Conservation (phyloP, 1,284 basidiomycete genomes). For the Cryptococcus sp. region DNA sequence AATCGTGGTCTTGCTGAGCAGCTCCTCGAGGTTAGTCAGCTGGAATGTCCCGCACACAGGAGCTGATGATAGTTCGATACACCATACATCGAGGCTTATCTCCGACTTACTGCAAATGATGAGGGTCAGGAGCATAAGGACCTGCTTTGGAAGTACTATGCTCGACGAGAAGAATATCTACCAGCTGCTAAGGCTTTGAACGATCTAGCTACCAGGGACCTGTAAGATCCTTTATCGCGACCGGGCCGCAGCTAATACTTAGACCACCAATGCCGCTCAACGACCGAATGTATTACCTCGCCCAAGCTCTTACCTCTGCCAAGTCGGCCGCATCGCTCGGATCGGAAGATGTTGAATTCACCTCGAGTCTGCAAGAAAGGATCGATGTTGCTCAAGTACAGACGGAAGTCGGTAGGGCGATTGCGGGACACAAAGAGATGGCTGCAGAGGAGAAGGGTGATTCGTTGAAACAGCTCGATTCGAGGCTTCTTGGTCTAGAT, state of each 20-base stretch:
- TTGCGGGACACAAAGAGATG: slow-evolving; percentile 47
- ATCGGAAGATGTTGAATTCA: slow-evolving; percentile 81
- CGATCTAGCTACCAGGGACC: slow-evolving; percentile 77
- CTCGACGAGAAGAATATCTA: slow-evolving; percentile 78
- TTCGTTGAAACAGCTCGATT: slow-evolving; percentile 58
- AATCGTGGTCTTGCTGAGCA: slow-evolving; percentile 74
- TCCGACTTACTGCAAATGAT: slow-evolving; percentile 48
- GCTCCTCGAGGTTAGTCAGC: slow-evolving; percentile 70
- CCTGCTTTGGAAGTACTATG: slow-evolving; percentile 94
- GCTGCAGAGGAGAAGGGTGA: slow-evolving; percentile 54
- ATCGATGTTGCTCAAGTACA: slow-evolving; percentile 97
- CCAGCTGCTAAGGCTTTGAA: slow-evolving; percentile 82
- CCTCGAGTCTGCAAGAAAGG: slow-evolving; percentile 90
- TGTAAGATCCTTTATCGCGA: slow-evolving; percentile 53
- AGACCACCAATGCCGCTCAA: slow-evolving; percentile 61
- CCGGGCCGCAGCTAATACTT: slow-evolving; percentile 1
- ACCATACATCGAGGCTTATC: slow-evolving; percentile 69
- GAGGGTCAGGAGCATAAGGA: slow-evolving; percentile 64
- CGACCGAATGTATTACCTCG: slow-evolving; percentile 78
- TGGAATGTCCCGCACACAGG: not conserved
- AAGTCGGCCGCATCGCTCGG: slow-evolving; percentile 78
- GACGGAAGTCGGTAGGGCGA: slow-evolving; percentile 62
- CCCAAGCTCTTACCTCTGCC: slow-evolving; percentile 89
- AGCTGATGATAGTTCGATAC: slow-evolving; percentile 33
- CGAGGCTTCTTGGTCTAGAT: slow-evolving; percentile 51